phyloP scores from a whole-genome alignment of 768 basidiomycete species.

The Botryobasidium botryosum region DNA sequence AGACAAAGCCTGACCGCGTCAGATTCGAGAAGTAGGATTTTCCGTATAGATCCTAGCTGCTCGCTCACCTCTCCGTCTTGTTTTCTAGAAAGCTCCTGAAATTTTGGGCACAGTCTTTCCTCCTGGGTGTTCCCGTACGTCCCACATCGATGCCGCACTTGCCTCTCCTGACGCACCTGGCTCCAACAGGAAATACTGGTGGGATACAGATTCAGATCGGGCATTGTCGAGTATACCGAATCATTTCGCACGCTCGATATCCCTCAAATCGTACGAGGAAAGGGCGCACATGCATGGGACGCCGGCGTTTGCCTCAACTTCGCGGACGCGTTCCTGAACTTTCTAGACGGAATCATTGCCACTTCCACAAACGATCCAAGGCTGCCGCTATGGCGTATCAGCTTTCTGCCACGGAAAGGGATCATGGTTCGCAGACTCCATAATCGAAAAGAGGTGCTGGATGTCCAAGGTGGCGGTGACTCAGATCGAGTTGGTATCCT shows the following conservation, averaged over 20 bases:
- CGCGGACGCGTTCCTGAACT: conserved; percentile 45
- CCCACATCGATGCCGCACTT: background rate
- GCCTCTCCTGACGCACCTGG: background rate
- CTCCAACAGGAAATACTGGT: conserved; percentile 59
- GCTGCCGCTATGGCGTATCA: no score
- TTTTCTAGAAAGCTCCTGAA: conserved; percentile 64
- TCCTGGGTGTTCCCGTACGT: conserved; percentile 76
- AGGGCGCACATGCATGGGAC: conserved; percentile 53
- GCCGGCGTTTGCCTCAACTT: conserved; percentile 56
- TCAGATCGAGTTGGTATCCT: no score
- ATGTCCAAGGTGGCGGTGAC: no score
- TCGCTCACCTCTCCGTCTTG: background rate
- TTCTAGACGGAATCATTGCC: conserved; percentile 22
- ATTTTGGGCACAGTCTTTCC: conserved; percentile 82
- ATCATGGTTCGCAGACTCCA: no score
- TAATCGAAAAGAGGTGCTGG: no score
- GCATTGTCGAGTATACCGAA: conserved; percentile 42
- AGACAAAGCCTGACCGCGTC: conserved; percentile 38
- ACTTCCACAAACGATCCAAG: background rate
- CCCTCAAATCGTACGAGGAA: conserved; percentile 60
- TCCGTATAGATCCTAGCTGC: conserved; percentile 14
- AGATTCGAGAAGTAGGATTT: conserved; percentile 77
- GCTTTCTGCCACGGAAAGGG: no score
- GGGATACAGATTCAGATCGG: conserved; percentile 71
- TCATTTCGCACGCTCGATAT: conserved; percentile 64